Evolutionary conservation across 108 stramenopile genomes (phyloP).

Genomic region (Pinguiococcus pyrenoidosus): DNA sequence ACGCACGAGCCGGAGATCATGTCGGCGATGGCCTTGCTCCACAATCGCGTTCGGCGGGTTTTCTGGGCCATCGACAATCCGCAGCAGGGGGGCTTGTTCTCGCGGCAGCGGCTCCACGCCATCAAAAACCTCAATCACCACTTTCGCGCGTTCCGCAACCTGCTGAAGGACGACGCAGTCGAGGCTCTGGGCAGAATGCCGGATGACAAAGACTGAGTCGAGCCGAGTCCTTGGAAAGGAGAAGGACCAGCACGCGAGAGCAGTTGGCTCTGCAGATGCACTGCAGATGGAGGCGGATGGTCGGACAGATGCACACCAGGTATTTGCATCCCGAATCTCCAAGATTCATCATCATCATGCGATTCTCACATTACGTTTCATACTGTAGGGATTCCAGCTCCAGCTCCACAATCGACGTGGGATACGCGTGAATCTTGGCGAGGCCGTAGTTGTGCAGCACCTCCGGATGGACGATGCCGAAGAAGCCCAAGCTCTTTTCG

Average conservation of each 20-base stretch:
- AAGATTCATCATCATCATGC: no score
- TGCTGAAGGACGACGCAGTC: no score
- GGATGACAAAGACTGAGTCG: no score
- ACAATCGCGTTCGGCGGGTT: slow-evolving; percentile 36
- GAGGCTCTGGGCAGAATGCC: no score
- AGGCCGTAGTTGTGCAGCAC: slow-evolving; percentile 85
- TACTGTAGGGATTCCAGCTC: slow-evolving; percentile 79
- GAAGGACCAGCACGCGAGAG: no score
- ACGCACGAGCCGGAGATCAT: slow-evolving; percentile 37
- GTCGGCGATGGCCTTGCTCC: slow-evolving; percentile 48
- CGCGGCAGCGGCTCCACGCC: slow-evolving; percentile 4
- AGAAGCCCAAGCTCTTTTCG: slow-evolving; percentile 54
- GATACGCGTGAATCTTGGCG: no score
- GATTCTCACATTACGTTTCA: no score
- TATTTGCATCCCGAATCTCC: no score
- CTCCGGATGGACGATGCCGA: slow-evolving; percentile 91
- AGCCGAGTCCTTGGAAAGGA: no score
- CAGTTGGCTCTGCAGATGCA: no score
- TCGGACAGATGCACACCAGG: no score
- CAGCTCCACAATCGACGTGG: slow-evolving; percentile 71
- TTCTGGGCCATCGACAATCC: slow-evolving; percentile 13
- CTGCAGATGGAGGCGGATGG: no score
- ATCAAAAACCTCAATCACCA: slow-evolving; percentile 14
- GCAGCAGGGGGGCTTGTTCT: slow-evolving; percentile 18
- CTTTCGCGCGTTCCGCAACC: slow-evolving; percentile 16